Conservation (phyloP, 176 grass and related monocot species). For the Coix lacrymajobi region DNA sequence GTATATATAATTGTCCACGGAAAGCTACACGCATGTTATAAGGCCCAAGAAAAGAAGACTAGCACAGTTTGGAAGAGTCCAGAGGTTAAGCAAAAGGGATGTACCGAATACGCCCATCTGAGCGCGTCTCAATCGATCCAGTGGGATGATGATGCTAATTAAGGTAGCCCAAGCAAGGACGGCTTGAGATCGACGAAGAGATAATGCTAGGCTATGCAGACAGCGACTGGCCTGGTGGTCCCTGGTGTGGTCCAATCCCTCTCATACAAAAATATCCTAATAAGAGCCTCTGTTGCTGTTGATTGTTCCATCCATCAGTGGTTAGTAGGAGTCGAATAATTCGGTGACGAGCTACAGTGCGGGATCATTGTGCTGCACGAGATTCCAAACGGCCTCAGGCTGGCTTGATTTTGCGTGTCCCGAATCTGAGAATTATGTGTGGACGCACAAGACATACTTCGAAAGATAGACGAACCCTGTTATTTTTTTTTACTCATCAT, state of each 20-base stretch:
- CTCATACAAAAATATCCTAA: constrained; percentile 11
- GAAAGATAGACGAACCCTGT: too few species aligned
- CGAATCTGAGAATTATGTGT: neutral
- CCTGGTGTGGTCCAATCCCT: constrained; percentile 4
- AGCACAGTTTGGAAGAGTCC: neutral
- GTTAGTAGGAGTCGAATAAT: neutral
- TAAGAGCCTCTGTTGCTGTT: neutral
- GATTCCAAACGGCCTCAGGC: neutral
- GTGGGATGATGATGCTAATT: too few species aligned
- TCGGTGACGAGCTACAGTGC: neutral
- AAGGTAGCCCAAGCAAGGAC: constrained; percentile 7
- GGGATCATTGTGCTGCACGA: constrained; percentile 3
- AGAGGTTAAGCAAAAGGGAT: neutral
- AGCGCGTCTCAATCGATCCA: constrained; percentile 16
- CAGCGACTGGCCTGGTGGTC: neutral
- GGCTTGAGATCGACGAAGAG: neutral
- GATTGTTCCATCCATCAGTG: neutral
- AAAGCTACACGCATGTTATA: neutral
- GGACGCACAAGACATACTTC: too few species aligned
- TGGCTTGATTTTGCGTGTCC: neutral
- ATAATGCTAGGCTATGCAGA: neutral
- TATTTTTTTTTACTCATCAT: too few species aligned
- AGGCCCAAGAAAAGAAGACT: neutral
- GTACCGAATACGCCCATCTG: neutral
- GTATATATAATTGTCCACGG: neutral